A percentile compares a stretch with the other conserved stretches of the same genome.
Evolutionary conservation across 345 rosid genomes (phyloP).

Genomic region (Melaleuca alternifolia): DNA sequence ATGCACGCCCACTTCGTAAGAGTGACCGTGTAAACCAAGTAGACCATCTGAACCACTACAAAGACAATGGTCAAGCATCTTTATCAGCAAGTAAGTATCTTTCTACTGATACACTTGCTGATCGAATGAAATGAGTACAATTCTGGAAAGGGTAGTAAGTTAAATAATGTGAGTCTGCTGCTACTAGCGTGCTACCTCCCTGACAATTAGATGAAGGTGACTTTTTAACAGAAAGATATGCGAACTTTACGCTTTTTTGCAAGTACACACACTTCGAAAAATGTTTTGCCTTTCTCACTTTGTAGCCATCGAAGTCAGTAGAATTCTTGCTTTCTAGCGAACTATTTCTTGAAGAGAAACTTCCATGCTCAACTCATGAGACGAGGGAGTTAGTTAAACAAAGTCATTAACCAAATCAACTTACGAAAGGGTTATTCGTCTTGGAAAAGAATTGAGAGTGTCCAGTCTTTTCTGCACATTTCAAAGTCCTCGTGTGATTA

Average conservation of each 20-base stretch:
- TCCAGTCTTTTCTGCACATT: background rate
- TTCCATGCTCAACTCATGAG: background rate
- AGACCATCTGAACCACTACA: slow-evolving; percentile 22
- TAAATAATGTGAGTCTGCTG: background rate
- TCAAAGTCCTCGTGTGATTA: background rate
- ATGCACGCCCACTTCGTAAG: slow-evolving; percentile 43
- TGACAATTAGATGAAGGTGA: background rate
- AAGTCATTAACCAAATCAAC: background rate
- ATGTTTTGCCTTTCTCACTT: background rate
- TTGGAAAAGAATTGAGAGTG: background rate
- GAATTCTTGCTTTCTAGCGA: background rate
- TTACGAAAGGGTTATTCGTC: background rate
- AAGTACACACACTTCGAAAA: background rate
- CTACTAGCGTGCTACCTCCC: background rate
- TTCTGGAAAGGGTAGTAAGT: background rate
- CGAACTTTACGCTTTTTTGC: background rate
- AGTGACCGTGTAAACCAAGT: slow-evolving; percentile 30
- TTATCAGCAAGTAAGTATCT: slow-evolving; percentile 45
- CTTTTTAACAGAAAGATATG: background rate
- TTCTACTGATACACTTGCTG: background rate
- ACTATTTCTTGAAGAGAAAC: background rate
- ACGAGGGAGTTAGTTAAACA: background rate
- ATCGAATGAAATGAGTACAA: background rate
- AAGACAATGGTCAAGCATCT: slow-evolving; percentile 31
- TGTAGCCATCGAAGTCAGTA: background rate